Percentiles rank a stretch among this genome's conserved stretches.
Conservation (phyloP, 306 rosid species). For the Begonia fuchsioides region DNA sequence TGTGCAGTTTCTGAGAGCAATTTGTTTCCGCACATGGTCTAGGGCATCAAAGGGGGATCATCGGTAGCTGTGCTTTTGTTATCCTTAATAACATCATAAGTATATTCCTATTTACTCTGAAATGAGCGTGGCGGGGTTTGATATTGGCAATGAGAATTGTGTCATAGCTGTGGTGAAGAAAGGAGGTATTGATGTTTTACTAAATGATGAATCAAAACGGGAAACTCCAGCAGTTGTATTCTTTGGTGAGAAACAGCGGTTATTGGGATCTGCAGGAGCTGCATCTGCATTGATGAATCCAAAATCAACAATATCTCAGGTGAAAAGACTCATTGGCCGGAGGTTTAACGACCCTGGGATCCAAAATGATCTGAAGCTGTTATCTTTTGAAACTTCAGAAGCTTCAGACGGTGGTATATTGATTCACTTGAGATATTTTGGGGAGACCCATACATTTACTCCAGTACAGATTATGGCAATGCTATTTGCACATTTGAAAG, state of each 20-base stretch:
- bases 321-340: conserved; percentile 81
- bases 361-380: conserved; percentile 43
- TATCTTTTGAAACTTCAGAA: conserved; percentile 63
- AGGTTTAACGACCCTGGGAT: conserved; percentile 36
- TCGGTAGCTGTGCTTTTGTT: conserved; percentile 3
- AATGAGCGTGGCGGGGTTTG: conserved; percentile 93
- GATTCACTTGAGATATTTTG: conserved; percentile 53
- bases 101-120: conserved; percentile 5
- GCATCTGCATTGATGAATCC: conserved; percentile 81
- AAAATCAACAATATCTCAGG: conserved; percentile 69
- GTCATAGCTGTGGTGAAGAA: conserved; percentile 81
- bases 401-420: conserved; percentile 61
- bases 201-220: conserved; percentile 82
- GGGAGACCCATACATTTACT: conserved; percentile 41
- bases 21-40: no score
- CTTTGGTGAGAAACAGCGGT: conserved; percentile 88
- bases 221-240: conserved; percentile 84
- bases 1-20: not conserved
- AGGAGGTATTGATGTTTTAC: conserved; percentile 77
- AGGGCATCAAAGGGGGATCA: no score
- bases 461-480: conserved; percentile 78
- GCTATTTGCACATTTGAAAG: conserved; percentile 86
- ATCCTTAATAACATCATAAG: not conserved
- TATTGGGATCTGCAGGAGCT: conserved; percentile 90
- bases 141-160: conserved; percentile 93